A percentile compares a stretch with the other conserved stretches of the same genome.
These are phyloP conservation scores for Ceratobasidium sp. DNA, from an alignment of 1,284 basidiomycete genomes.

Conservation along the genomic window DNA sequence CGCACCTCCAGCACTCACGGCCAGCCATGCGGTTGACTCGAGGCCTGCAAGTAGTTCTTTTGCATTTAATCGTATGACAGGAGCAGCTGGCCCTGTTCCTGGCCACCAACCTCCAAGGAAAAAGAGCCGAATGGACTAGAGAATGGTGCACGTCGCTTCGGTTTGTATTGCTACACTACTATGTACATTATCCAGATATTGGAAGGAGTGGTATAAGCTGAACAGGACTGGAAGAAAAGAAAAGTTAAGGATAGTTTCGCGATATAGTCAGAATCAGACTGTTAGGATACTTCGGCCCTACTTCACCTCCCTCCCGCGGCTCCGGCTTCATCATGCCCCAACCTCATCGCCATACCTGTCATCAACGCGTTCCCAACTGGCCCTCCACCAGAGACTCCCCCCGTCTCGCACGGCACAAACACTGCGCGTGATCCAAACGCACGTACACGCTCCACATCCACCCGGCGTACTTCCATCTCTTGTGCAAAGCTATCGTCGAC, in stretches of 20 bases:
- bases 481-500: slow-evolving; percentile 76
- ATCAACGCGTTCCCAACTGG: slow-evolving; percentile 36
- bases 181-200: slow-evolving; percentile 24
- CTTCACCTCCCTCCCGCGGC: slow-evolving; percentile 9
- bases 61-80: slow-evolving; percentile 43
- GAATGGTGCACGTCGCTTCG: slow-evolving; percentile 16
- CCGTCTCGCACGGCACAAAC: slow-evolving; percentile 63
- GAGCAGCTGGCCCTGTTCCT: slow-evolving; percentile 40
- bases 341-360: slow-evolving; percentile 50
- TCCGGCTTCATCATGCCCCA: slow-evolving; percentile 33
- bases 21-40: slow-evolving; percentile 47
- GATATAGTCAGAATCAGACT: neutral
- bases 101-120: slow-evolving; percentile 43
- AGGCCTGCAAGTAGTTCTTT: slow-evolving; percentile 37
- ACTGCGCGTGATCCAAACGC: slow-evolving; percentile 78
- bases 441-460: slow-evolving; percentile 72
- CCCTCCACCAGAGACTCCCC: slow-evolving; percentile 24
- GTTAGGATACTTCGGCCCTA: neutral
- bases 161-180: neutral
- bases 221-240: neutral
- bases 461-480: slow-evolving; percentile 76
- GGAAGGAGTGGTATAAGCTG: neutral
- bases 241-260: slow-evolving; percentile 10
- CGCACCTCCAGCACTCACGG: slow-evolving; percentile 38
- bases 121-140: slow-evolving; percentile 44